Base-by-base conservation (phyloP, 306 rosid genomes). In the Cicer yamashitae region DNA sequence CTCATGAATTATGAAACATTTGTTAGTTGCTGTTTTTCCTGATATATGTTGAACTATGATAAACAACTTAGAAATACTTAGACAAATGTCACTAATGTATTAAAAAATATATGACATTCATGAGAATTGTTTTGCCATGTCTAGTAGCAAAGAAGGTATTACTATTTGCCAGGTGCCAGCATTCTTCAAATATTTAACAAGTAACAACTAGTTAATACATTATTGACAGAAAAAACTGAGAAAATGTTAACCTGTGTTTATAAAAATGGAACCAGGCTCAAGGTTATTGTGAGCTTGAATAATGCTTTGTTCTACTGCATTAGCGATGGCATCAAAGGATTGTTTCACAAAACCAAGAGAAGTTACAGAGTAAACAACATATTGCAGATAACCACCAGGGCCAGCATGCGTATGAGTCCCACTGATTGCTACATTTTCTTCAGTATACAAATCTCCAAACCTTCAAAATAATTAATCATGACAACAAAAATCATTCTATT, bases 371-470 rank as follows among this genome's bases (percentile, higher is more conserved):
- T 93, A 93, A n/a, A 89, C 80, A 69, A 88, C 10, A 10, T 93
- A 93, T 52, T 93, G 98, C 15, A 91, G 73, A 69, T 89, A 93
- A 39, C 98, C 98, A 6, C 98, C 97, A 0, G 98, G 98, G 14
- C 97, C 96, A 5, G 97, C 96, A 73, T 91, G 98, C 6, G 98
- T 89, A 63, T 89, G 96, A 83, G 66, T 93, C 40, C 97, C 98
- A 72, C 96, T 93, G 6, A 93, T 91, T 37, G 96, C 98, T 72
- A 91, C 86, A 67, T 91, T 93, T 78, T 93, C 93, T 83, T 89
- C 85, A 0, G 79, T 89, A 20, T 91, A 93, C 54, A 93, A 44
- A 46, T 86, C 70, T 54, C 96, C 96, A 14, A 78, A 91, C 88
- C 96, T 89, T 77, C 70, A 82, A 64, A 25, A 39, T 30, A 56